Percentiles rank a stretch among this genome's conserved stretches.
These are phyloP conservation scores for Strobilomyces echinocephalus DNA, from an alignment of 768 basidiomycete genomes.

Conservation along the genomic window DNA sequence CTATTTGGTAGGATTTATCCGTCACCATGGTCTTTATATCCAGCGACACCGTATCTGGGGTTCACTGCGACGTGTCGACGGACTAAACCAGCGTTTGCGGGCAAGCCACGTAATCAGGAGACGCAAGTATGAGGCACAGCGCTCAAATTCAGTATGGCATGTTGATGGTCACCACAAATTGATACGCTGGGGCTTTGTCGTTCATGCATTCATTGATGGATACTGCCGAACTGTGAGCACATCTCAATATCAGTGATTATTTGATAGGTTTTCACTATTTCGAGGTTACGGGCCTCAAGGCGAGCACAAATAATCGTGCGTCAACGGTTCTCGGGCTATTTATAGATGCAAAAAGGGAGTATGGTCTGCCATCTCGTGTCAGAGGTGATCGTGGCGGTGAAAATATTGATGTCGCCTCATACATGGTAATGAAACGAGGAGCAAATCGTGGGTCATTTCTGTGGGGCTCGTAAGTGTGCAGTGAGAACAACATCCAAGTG, in stretches of 20 bases:
- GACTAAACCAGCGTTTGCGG: not conserved
- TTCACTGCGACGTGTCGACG: not conserved
- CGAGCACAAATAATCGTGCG: not conserved
- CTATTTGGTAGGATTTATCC: not conserved
- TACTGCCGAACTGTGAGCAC: constrained; percentile 1
- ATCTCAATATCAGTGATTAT: not conserved
- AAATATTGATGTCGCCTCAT: not conserved
- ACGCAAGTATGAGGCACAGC: constrained; percentile 7
- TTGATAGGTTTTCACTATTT: not conserved
- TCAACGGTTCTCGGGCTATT: not conserved
- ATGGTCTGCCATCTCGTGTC: not conserved
- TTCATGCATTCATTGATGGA: not conserved
- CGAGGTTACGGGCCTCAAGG: not conserved
- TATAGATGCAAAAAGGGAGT: not conserved
- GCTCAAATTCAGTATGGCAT: not conserved
- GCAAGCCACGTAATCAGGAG: not conserved
- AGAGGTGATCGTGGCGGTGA: not conserved
- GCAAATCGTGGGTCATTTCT: not conserved
- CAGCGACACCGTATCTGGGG: not conserved
- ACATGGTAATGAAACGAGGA: not conserved
- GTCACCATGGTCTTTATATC: not conserved
- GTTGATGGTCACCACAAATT: constrained; percentile 23
- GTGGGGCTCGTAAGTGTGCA: not conserved
- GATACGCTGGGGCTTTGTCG: constrained; percentile 3
- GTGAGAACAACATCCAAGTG: no score